These are phyloP conservation scores for Sporothrix pseudoabietina DNA, from an alignment of 2,329 filamentous ascomycete species.

Conservation along the genomic window DNA sequence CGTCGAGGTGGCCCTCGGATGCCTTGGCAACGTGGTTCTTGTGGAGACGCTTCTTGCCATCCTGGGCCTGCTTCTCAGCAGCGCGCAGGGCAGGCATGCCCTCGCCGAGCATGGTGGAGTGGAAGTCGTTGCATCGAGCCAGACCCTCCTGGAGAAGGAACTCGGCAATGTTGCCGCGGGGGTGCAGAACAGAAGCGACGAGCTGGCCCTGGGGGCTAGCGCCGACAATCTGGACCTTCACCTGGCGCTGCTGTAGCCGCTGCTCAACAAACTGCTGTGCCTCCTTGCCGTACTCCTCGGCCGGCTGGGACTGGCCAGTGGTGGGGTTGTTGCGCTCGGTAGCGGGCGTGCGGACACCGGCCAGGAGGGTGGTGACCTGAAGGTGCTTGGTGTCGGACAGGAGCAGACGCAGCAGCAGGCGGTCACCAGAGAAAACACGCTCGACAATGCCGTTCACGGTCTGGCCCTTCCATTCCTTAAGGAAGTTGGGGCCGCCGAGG, in stretches of 20 bases:
- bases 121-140: slow-evolving; percentile 91
- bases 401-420: slow-evolving; percentile 80
- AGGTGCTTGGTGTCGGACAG: slow-evolving; percentile 81
- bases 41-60: slow-evolving; percentile 75
- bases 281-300: slow-evolving; percentile 87
- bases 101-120: slow-evolving; percentile 85
- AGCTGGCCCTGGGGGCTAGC: slow-evolving; percentile 88
- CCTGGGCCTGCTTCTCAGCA: slow-evolving; percentile 83
- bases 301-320: slow-evolving; percentile 77
- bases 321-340: slow-evolving; percentile 80
- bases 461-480: slow-evolving; percentile 82
- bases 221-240: slow-evolving; percentile 81
- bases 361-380: slow-evolving; percentile 85
- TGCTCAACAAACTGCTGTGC: slow-evolving; percentile 85
- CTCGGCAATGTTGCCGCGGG: slow-evolving; percentile 87
- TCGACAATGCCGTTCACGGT: slow-evolving; percentile 85
- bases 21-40: slow-evolving; percentile 76
- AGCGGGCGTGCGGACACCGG: slow-evolving; percentile 85
- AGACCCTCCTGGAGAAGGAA: slow-evolving; percentile 88
- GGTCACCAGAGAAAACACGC: slow-evolving; percentile 87
- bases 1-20: slow-evolving; percentile 69
- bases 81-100: slow-evolving; percentile 85
- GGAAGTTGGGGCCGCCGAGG: slow-evolving; percentile 74
- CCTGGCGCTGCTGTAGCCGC: slow-evolving; percentile 80
- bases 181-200: slow-evolving; percentile 85